These are phyloP conservation scores for Penicillium olsonii DNA, from an alignment of 2,329 filamentous ascomycete species.

Conservation along the genomic window DNA sequence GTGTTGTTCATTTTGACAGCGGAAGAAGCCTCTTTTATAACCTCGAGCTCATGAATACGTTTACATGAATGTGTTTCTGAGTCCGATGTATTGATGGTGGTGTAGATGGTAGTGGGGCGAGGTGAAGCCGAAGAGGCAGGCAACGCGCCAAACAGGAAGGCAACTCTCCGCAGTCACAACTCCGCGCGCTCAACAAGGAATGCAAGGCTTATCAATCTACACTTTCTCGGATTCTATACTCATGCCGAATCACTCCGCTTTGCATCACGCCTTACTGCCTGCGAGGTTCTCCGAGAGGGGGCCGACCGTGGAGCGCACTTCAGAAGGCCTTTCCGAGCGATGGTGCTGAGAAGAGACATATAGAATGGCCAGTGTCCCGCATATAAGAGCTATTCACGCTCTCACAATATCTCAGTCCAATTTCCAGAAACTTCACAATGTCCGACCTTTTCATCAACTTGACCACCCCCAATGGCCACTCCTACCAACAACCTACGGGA, in stretches of 20 bases:
- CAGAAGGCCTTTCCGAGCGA: not conserved
- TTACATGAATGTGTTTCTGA: no score
- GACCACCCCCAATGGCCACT: slow-evolving; percentile 69
- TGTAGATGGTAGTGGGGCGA: not conserved
- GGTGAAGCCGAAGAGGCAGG: not conserved
- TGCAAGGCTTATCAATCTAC: not conserved
- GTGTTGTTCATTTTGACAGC: not conserved
- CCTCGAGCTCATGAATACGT: no score
- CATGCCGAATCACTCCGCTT: not conserved
- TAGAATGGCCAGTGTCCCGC: not conserved
- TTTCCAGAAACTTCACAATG: not conserved
- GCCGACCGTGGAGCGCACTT: not conserved
- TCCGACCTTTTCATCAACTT: slow-evolving; percentile 50
- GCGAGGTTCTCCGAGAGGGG: not conserved
- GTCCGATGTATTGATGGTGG: no score
- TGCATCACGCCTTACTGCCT: not conserved
- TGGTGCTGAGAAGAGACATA: not conserved
- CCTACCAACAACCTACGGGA: slow-evolving; percentile 67
- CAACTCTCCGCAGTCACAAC: not conserved
- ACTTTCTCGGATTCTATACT: not conserved
- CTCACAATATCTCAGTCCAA: not conserved
- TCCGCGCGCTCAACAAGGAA: not conserved
- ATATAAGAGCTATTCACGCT: not conserved
- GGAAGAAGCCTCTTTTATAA: not conserved
- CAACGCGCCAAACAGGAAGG: not conserved